Conservation (phyloP, 2,329 filamentous ascomycete genomes). For the Epichloe uncinata region DNA sequence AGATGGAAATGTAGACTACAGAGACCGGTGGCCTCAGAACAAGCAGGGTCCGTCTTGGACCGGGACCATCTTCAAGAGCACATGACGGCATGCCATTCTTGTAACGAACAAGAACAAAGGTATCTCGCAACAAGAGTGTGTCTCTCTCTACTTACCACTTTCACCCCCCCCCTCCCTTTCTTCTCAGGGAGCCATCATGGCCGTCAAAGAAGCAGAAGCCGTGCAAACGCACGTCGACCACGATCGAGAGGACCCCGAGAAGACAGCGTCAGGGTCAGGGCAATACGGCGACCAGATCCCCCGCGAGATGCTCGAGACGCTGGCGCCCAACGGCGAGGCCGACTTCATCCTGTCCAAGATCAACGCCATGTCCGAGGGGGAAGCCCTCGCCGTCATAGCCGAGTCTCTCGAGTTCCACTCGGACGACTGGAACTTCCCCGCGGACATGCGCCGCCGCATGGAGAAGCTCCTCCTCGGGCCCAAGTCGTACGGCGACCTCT, state of each 20-base stretch:
- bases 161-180: too few species aligned
- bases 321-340: constrained; percentile 28
- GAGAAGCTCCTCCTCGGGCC: constrained; percentile 22
- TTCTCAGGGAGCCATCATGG: too few species aligned
- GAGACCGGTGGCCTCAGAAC: not conserved
- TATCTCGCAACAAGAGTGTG: too few species aligned
- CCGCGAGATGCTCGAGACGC: constrained; percentile 24
- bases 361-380: constrained; percentile 28
- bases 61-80: too few species aligned
- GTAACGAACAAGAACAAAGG: too few species aligned
- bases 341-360: constrained; percentile 27
- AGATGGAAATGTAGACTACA: not conserved
- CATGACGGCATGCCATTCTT: too few species aligned
- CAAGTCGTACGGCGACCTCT: constrained; percentile 27
- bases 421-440: constrained; percentile 31
- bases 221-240: too few species aligned
- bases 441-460: constrained; percentile 29
- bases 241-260: not conserved
- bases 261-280: not conserved
- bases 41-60: not conserved
- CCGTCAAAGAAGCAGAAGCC: too few species aligned
- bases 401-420: constrained; percentile 25
- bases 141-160: too few species aligned
- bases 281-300: constrained; percentile 23
- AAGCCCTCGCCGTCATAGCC: constrained; percentile 25